These are phyloP conservation scores for Centrapalus pauciflorus DNA, from an alignment of 129 eudicot genomes.

Conservation along the genomic window DNA sequence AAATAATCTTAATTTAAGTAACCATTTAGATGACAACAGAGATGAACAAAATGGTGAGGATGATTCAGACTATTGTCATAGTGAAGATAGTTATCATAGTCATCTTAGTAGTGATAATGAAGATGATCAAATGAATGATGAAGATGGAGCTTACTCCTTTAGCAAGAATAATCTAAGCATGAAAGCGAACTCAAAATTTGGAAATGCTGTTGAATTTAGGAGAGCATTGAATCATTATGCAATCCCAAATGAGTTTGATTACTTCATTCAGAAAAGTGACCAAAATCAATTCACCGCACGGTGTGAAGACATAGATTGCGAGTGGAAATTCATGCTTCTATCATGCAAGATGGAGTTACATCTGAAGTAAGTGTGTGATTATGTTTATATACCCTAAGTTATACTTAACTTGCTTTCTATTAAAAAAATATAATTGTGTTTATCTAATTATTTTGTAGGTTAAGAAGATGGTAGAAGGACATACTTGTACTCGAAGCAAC, in stretches of 20 bases:
- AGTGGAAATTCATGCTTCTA: not conserved
- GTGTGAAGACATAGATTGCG: too few species aligned
- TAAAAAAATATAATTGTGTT: too few species aligned
- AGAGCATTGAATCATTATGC: not conserved
- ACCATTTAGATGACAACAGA: not conserved
- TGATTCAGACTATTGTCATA: not conserved
- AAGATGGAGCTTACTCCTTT: not conserved
- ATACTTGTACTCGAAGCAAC: too few species aligned
- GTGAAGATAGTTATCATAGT: constrained; percentile 1
- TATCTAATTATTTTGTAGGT: too few species aligned
- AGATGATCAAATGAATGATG: not conserved
- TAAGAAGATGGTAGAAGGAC: too few species aligned
- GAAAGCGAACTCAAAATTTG: not conserved
- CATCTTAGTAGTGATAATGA: not conserved
- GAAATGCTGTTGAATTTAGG: not conserved
- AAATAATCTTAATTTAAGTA: not conserved
- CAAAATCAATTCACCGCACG: too few species aligned
- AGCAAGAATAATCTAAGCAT: not conserved
- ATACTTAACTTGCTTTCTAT: too few species aligned
- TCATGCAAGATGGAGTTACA: not conserved
- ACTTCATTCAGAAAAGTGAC: too few species aligned
- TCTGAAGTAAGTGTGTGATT: not conserved
- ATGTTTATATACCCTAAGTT: too few species aligned
- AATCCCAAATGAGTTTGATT: not conserved
- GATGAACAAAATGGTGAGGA: not conserved